These are phyloP conservation scores for Trypanosoma cruzi DNA, from an alignment of 208 protist species.

Conservation along the genomic window DNA sequence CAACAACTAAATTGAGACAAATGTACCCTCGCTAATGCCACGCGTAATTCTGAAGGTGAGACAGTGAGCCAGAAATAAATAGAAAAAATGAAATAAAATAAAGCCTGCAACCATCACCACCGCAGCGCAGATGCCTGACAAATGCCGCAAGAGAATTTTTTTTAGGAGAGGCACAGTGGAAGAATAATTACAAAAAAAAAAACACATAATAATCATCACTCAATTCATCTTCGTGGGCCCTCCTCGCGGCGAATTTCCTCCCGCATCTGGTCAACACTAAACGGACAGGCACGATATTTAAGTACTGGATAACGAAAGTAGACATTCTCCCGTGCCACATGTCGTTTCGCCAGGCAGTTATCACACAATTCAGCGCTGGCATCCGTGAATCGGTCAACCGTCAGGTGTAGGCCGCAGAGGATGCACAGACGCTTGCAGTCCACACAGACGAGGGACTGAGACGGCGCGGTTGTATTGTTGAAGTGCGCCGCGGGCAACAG, in stretches of 20 bases:
- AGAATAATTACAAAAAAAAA: not conserved
- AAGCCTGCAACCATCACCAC: not conserved
- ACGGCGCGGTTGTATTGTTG: conserved; percentile 37
- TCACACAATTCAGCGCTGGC: conserved; percentile 49
- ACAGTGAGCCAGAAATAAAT: too few relatives aligned
- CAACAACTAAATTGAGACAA: too few relatives aligned
- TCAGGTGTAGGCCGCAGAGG: conserved; percentile 62
- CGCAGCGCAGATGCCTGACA: not conserved
- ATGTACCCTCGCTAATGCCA: too few relatives aligned
- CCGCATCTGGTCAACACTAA: conserved; percentile 78
- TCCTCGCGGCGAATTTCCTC: conserved; percentile 58
- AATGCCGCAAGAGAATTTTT: not conserved
- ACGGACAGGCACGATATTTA: conserved; percentile 85
- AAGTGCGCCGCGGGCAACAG: conserved; percentile 80
- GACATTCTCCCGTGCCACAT: conserved; percentile 81
- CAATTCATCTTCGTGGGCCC: not conserved
- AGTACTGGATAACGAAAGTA: conserved; percentile 91
- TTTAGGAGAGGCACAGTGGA: too few relatives aligned
- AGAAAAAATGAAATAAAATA: not conserved
- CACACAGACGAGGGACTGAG: conserved; percentile 64
- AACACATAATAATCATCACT: not conserved
- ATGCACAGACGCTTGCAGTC: conserved; percentile 80
- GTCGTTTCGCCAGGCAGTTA: conserved; percentile 68
- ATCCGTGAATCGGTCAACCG: conserved; percentile 54
- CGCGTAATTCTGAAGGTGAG: too few relatives aligned